phyloP scores from a whole-genome alignment of 2,329 filamentous ascomycete genomes.

The Cordyceps cicadae region DNA sequence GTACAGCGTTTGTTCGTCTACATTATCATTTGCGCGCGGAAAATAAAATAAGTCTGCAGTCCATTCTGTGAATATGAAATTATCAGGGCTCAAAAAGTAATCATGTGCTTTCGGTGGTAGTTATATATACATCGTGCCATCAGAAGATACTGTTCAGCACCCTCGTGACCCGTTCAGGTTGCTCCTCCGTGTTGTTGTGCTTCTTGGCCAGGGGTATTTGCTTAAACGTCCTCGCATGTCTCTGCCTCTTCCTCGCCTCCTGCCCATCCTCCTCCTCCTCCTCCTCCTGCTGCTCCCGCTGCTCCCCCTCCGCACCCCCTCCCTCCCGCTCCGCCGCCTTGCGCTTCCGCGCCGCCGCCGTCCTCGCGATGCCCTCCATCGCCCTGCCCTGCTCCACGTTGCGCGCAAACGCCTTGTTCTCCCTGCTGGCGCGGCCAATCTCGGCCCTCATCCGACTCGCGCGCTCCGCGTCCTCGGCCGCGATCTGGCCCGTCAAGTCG shows the following conservation, averaged over 20 bases:
- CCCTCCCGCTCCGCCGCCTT: slow-evolving; percentile 30
- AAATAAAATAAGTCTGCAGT: background rate
- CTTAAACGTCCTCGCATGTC: slow-evolving; percentile 47
- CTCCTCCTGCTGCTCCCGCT: slow-evolving; percentile 11
- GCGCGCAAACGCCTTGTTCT: slow-evolving; percentile 73
- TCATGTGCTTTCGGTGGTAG: slow-evolving; percentile 8
- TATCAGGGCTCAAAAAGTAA: slow-evolving; percentile 1
- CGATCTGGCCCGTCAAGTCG: slow-evolving; percentile 66
- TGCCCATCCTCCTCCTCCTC: slow-evolving; percentile 16
- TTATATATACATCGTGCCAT: slow-evolving; percentile 5
- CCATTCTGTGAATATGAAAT: slow-evolving; percentile 4
- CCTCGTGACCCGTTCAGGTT: slow-evolving; percentile 49
- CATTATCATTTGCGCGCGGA: too few relatives aligned
- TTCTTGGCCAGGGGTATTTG: slow-evolving; percentile 54
- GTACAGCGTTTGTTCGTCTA: background rate
- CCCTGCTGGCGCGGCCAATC: slow-evolving; percentile 64
- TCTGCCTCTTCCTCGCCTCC: slow-evolving; percentile 16
- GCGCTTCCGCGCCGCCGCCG: slow-evolving; percentile 29
- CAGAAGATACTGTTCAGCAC: slow-evolving; percentile 60
- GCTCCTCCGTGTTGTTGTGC: slow-evolving; percentile 33
- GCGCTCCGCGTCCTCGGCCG: slow-evolving; percentile 72
- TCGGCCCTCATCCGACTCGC: slow-evolving; percentile 69
- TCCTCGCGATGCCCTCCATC: slow-evolving; percentile 59
- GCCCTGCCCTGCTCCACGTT: slow-evolving; percentile 77
- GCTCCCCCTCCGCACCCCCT: slow-evolving; percentile 17